Evolutionary conservation across 352 stramenopile genomes (phyloP).

Genomic region (Globisporangium canariense): DNA sequence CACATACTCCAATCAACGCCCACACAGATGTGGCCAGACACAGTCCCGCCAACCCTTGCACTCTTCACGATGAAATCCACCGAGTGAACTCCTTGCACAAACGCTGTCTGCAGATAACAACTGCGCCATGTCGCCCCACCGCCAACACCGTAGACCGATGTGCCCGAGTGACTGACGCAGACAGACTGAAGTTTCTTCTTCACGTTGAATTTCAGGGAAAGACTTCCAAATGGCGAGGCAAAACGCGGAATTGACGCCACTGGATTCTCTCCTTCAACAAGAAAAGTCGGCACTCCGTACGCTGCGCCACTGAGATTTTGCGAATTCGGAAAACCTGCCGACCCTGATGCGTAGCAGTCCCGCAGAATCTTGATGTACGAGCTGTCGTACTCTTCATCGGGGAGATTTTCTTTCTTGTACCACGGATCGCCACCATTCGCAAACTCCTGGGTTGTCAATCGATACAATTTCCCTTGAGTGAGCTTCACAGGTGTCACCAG

Average conservation of each 20-base stretch:
- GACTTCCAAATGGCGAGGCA: slow-evolving; percentile 50
- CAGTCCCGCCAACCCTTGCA: slow-evolving; percentile 46
- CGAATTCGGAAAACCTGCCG: slow-evolving; percentile 77
- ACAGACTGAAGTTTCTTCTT: slow-evolving; percentile 62
- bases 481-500: slow-evolving; percentile 51
- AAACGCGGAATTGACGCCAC: slow-evolving; percentile 61
- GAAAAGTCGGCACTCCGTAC: slow-evolving; percentile 83
- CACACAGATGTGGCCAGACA: slow-evolving; percentile 75
- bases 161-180: slow-evolving; percentile 71
- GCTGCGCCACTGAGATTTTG: slow-evolving; percentile 83
- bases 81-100: slow-evolving; percentile 67
- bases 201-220: slow-evolving; percentile 56
- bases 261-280: slow-evolving; percentile 75
- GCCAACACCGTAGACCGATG: slow-evolving; percentile 53
- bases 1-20: slow-evolving; percentile 57
- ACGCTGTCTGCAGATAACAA: slow-evolving; percentile 55
- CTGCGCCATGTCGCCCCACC: slow-evolving; percentile 56
- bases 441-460: slow-evolving; percentile 84
- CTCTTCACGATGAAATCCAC: slow-evolving; percentile 82
- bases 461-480: slow-evolving; percentile 83
- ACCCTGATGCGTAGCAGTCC: slow-evolving; percentile 84
- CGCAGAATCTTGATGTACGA: slow-evolving; percentile 86
- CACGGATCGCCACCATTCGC: slow-evolving; percentile 84
- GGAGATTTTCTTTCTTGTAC: slow-evolving; percentile 89
- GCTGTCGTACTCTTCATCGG: slow-evolving; percentile 82